Base-by-base conservation (phyloP, 2,329 filamentous ascomycete species). In the Reticulascus tulasneorum region DNA sequence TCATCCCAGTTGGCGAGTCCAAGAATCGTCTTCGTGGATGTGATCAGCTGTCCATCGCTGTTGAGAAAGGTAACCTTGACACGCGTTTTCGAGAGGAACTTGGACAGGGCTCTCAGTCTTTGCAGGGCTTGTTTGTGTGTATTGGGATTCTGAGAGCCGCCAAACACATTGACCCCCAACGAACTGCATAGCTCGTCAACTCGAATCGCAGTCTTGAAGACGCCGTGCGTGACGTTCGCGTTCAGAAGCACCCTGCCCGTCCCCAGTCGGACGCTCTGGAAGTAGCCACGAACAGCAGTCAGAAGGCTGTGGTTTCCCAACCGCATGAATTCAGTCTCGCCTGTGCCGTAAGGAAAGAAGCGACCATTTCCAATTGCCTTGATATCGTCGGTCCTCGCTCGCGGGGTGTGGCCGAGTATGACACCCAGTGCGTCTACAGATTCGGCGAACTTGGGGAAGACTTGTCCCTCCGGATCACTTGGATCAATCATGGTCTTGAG, bases 201-300 rank as follows among this genome's bases (percentile, higher is more conserved):
- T 0, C 40, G 41, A 3, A 68, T 63, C 3, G 54, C 45, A 4
- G 58, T 50, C 9, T 64, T 69, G 52, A 79, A 79, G 13, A 76
- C 63, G 4, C 67, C 69, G 43, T 77, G 68, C 0, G 70, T 69
- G 9, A 76, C 67, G 37, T 79, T 78, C 29, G 63, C 60, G 42
- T 79, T 79, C 18, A 79, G 55, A 0, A 79, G 61, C 2, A 79
- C 47, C 0, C 72, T 62, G 3, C 72, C 73, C 0, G 75, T 79
- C 1, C 68, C 68, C 1, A 73, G 58, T 6, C 74, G 70, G 4
- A 69, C 63, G 21, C 73, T 77, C 48, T 75, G 71, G 37, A 77
- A 77, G 46, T 72, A 77, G 2, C 75, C 75, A 12, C 74, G 67
- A 2, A 71, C 55, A 20, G 72, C 63, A 7, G 58, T 28, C 15